phyloP scores from a whole-genome alignment of 2,329 filamentous ascomycete species.

The Acrodontium crateriforme region DNA sequence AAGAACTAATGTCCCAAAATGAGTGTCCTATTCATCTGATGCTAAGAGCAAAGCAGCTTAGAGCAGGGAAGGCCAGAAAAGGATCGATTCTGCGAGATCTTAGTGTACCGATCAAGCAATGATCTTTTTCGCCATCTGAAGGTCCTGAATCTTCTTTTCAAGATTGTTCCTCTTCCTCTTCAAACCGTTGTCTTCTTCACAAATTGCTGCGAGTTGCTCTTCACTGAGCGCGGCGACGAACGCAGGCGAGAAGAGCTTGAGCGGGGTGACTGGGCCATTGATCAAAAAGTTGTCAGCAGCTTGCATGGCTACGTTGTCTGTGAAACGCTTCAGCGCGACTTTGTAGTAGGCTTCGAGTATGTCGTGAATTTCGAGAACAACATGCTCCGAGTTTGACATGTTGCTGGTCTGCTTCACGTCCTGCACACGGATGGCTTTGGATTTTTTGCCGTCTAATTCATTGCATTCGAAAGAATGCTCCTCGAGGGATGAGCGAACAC shows the following conservation, averaged over 20 bases:
- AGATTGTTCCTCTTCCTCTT: conserved; percentile 32
- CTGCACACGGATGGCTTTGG: conserved; percentile 11
- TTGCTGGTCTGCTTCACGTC: conserved; percentile 9
- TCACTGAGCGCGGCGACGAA: conserved; percentile 36
- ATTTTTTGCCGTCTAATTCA: no score
- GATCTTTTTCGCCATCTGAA: conserved; percentile 9
- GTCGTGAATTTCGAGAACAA: conserved; percentile 43
- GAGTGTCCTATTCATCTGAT: no score
- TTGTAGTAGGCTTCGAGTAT: conserved; percentile 49
- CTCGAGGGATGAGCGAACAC: conserved; percentile 4
- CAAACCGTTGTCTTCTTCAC: conserved; percentile 39
- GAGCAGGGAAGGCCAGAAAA: no score
- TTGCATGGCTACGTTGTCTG: conserved; percentile 49
- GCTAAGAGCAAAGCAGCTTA: no score
- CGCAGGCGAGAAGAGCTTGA: conserved; percentile 38
- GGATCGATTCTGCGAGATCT: no score
- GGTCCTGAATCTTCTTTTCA: conserved; percentile 29
- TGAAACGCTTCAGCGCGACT: conserved; percentile 45
- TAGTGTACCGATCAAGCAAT: no score
- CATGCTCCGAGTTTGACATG: conserved; percentile 27
- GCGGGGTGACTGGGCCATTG: conserved; percentile 34
- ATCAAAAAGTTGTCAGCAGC: conserved; percentile 42
- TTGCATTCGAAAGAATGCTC: conserved; percentile 5
- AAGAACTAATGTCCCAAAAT: no score
- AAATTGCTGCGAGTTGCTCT: conserved; percentile 41